phyloP scores from a whole-genome alignment of 73 alveolate species.

The Stentor roeselii region DNA sequence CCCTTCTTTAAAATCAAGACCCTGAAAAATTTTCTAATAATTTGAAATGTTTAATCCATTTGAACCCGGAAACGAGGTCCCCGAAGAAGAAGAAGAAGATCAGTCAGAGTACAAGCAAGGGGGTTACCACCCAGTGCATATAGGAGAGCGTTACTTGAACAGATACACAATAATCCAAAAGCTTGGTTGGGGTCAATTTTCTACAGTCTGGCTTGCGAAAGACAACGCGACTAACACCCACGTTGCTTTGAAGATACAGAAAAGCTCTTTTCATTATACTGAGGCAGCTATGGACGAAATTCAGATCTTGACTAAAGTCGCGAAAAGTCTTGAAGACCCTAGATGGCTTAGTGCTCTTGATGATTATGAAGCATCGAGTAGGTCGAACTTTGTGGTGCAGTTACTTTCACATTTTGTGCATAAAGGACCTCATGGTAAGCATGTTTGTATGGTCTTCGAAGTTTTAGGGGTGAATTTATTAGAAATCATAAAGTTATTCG shows the following conservation, averaged over 20 bases:
- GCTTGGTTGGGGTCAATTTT: slow-evolving; percentile 95
- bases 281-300: slow-evolving; percentile 98
- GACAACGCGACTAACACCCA: slow-evolving; percentile 80
- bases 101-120: slow-evolving; percentile 82
- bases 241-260: slow-evolving; percentile 90
- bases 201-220: slow-evolving; percentile 94
- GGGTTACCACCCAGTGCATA: slow-evolving; percentile 97
- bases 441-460: slow-evolving; percentile 95
- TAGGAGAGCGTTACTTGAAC: slow-evolving; percentile 86
- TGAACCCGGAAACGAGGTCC: too few relatives aligned
- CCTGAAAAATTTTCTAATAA: too few relatives aligned
- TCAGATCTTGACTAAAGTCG: slow-evolving; percentile 83
- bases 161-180: slow-evolving; percentile 88
- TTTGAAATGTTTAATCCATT: too few relatives aligned
- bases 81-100: slow-evolving; percentile 76
- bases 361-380: slow-evolving; percentile 44
- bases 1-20: too few relatives aligned
- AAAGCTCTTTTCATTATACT: slow-evolving; percentile 85
- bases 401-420: slow-evolving; percentile 78
- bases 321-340: slow-evolving; percentile 61
- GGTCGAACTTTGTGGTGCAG: slow-evolving; percentile 85
- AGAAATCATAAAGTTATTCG: slow-evolving; percentile 87
- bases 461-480: slow-evolving; percentile 95
- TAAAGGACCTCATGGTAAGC: slow-evolving; percentile 92
- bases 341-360: slow-evolving; percentile 70